These are phyloP conservation scores for Apiospora aurea DNA, from an alignment of 2,329 filamentous ascomycete genomes.

Conservation along the genomic window DNA sequence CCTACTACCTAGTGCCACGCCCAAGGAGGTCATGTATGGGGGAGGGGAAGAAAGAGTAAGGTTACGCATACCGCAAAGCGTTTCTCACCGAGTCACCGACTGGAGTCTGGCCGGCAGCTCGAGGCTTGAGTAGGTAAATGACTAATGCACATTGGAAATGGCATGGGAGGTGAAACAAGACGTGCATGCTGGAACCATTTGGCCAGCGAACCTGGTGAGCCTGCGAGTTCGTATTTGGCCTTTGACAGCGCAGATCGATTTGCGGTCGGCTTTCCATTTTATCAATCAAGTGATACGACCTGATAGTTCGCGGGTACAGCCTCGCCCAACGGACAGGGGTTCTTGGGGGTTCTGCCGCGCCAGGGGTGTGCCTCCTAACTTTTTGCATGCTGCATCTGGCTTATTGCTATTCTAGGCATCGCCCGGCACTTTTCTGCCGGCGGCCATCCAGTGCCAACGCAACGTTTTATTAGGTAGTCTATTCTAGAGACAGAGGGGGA, in stretches of 20 bases:
- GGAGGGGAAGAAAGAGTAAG: not conserved
- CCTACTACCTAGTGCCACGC: not conserved
- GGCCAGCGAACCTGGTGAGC: not conserved
- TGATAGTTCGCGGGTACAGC: slow-evolving; percentile 13
- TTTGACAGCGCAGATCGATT: slow-evolving; percentile 5
- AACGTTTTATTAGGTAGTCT: not conserved
- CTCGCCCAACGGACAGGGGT: not conserved
- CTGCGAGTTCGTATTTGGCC: not conserved
- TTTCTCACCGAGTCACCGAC: not conserved
- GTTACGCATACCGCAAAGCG: not conserved
- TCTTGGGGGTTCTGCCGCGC: not conserved
- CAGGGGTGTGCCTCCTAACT: not conserved
- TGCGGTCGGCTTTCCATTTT: slow-evolving; percentile 5
- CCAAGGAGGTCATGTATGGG: too few relatives aligned
- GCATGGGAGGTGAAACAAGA: not conserved
- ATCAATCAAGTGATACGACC: not conserved
- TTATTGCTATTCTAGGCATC: not conserved
- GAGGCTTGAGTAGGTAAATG: not conserved
- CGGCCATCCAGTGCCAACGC: not conserved
- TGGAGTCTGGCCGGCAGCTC: not conserved
- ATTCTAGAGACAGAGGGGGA: too few relatives aligned
- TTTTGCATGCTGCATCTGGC: not conserved
- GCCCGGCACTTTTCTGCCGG: not conserved
- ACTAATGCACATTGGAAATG: not conserved
- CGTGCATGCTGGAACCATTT: not conserved